Percentiles rank a stretch among this genome's conserved stretches.
These are phyloP conservation scores for Acanthamoeba royreba DNA, from an alignment of 208 protist species.

Conservation along the genomic window DNA sequence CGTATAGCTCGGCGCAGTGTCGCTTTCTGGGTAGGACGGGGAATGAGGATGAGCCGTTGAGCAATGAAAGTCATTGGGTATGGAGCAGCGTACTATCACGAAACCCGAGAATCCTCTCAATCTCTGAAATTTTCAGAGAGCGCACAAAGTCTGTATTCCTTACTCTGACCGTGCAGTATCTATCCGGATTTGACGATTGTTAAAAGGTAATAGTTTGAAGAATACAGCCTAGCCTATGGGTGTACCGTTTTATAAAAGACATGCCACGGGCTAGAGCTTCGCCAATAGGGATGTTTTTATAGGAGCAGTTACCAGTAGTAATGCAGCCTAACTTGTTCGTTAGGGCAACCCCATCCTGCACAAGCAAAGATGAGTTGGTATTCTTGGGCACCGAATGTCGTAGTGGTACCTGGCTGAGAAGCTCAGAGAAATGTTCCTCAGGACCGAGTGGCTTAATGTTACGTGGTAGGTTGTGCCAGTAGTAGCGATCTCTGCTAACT, in stretches of 20 bases:
- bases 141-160: background rate
- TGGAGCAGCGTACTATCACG: background rate
- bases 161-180: background rate
- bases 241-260: no score
- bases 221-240: no score
- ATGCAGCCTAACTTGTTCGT: background rate
- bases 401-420: background rate
- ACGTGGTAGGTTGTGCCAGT: conserved; percentile 27
- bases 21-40: no score
- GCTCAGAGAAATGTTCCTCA: background rate
- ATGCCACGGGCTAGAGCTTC: no score
- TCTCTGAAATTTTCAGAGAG: conserved; percentile 1
- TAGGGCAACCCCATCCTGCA: background rate
- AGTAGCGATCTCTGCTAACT: background rate
- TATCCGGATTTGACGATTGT: background rate
- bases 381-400: background rate
- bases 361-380: background rate
- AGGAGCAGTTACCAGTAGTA: conserved; percentile 6
- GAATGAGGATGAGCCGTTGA: no score
- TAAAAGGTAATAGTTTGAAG: background rate
- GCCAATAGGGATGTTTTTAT: no score
- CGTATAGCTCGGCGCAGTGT: background rate
- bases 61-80: no score
- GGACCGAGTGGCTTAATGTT: background rate
- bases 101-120: conserved; percentile 19